Percentiles rank a stretch among this genome's conserved stretches.
Conservation (phyloP, 2,329 filamentous ascomycete genomes). For the Paramyrothecium sp. region DNA sequence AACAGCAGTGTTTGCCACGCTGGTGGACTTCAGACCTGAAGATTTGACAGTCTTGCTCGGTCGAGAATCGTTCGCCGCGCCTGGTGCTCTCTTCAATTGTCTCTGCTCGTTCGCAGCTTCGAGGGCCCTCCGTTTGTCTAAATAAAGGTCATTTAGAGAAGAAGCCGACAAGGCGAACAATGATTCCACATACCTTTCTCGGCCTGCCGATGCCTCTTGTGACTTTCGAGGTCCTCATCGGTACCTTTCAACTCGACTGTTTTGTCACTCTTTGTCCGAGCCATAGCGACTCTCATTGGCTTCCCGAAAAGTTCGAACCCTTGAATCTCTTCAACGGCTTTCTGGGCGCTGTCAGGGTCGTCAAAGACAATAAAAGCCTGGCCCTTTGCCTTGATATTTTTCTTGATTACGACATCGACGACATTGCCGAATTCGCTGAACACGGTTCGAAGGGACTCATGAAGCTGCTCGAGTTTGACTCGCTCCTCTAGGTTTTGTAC, state of each 20-base stretch:
- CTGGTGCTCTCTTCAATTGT: constrained; percentile 63
- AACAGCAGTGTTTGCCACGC: constrained; percentile 64
- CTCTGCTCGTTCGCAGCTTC: constrained; percentile 78
- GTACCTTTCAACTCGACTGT: constrained; percentile 74
- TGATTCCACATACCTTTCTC: constrained; percentile 72
- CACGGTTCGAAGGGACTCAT: constrained; percentile 69
- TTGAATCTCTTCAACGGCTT: constrained; percentile 84
- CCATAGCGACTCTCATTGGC: constrained; percentile 80
- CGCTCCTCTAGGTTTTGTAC: constrained; percentile 89
- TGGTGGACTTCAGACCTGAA: constrained; percentile 72
- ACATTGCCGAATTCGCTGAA: constrained; percentile 89
- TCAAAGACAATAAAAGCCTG: constrained; percentile 96
- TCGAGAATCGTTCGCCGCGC: constrained; percentile 48
- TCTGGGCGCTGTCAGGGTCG: constrained; percentile 70
- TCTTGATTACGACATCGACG: constrained; percentile 83
- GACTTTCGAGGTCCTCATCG: constrained; percentile 78
- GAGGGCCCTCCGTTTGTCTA: constrained; percentile 75
- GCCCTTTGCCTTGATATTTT: constrained; percentile 86
- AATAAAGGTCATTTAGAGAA: background rate
- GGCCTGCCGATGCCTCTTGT: constrained; percentile 79
- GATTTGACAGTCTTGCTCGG: constrained; percentile 63
- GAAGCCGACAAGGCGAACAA: no score
- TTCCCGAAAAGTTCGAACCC: constrained; percentile 94
- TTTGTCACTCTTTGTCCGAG: constrained; percentile 82
- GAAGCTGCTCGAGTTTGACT: constrained; percentile 77